Conservation (phyloP, 139 green algal species). For the Microglena sp. region DNA sequence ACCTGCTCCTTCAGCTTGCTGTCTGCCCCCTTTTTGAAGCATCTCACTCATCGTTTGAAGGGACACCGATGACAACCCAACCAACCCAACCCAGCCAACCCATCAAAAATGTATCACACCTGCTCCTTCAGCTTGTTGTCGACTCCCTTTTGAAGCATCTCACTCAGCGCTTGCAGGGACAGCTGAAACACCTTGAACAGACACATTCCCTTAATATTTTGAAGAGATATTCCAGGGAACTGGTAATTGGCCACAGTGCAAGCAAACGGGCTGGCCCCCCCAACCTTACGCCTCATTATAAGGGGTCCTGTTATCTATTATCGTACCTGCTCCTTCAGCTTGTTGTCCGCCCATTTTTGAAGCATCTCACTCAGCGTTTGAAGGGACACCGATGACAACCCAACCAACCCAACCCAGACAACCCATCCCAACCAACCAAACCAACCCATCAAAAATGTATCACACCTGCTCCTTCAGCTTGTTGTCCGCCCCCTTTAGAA, state of each 20-base stretch:
- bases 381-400: constrained; percentile 60
- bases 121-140: constrained; percentile 72
- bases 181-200: constrained; percentile 77
- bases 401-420: too few relatives aligned
- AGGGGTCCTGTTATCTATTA: too few relatives aligned
- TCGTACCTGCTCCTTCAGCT: constrained; percentile 65
- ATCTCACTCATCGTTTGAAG: constrained; percentile 49
- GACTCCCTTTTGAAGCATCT: constrained; percentile 38
- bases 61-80: constrained; percentile 65
- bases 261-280: too few relatives aligned
- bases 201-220: too few relatives aligned
- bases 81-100: too few relatives aligned
- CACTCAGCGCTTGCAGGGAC: constrained; percentile 39
- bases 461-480: constrained; percentile 69
- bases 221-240: too few relatives aligned
- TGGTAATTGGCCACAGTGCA: too few relatives aligned
- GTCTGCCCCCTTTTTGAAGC: constrained; percentile 26
- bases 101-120: too few relatives aligned
- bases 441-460: too few relatives aligned
- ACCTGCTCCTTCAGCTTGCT: too few relatives aligned
- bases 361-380: constrained; percentile 44
- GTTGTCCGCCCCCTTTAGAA: constrained; percentile 38
- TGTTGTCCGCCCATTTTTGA: constrained; percentile 43
- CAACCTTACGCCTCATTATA: too few relatives aligned
- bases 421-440: too few relatives aligned